These are phyloP conservation scores for Ogataea siamensis DNA, from an alignment of 805 yeast genomes.

Conservation along the genomic window DNA sequence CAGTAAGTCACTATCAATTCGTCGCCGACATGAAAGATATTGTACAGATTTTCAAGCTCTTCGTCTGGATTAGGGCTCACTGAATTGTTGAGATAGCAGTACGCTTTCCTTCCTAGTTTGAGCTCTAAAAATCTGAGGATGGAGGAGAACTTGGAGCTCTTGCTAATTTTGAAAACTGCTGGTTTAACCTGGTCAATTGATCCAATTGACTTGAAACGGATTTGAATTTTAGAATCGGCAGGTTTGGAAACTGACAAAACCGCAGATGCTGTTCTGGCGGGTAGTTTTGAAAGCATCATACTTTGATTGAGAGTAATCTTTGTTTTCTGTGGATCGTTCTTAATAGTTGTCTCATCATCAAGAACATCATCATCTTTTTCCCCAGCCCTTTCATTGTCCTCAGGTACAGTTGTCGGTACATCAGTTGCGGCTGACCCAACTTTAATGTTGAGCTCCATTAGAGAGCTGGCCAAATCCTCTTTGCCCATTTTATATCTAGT, in stretches of 20 bases:
- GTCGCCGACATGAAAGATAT: conserved; percentile 35
- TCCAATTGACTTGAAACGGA: conserved; percentile 62
- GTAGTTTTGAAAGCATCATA: conserved; percentile 24
- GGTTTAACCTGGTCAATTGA: conserved; percentile 51
- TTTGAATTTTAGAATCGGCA: conserved; percentile 36
- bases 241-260: conserved; percentile 21
- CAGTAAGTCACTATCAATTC: conserved; percentile 47
- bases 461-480: conserved; percentile 16
- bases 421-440: conserved; percentile 16
- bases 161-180: conserved; percentile 46
- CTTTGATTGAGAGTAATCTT: conserved; percentile 34
- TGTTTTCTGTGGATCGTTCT: conserved; percentile 23
- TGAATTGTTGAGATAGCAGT: conserved; percentile 46
- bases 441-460: conserved; percentile 21
- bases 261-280: conserved; percentile 26
- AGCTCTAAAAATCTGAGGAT: conserved; percentile 44
- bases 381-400: conserved; percentile 3
- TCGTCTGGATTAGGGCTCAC: conserved; percentile 47
- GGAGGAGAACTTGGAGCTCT: conserved; percentile 46
- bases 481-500: too few relatives aligned
- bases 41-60: conserved; percentile 37
- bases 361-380: conserved; percentile 8
- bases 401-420: conserved; percentile 1
- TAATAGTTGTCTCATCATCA: conserved; percentile 15
- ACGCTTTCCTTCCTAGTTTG: conserved; percentile 35